Base-by-base conservation (phyloP, 176 grass and related monocot genomes). In the Luzula sylvatica region DNA sequence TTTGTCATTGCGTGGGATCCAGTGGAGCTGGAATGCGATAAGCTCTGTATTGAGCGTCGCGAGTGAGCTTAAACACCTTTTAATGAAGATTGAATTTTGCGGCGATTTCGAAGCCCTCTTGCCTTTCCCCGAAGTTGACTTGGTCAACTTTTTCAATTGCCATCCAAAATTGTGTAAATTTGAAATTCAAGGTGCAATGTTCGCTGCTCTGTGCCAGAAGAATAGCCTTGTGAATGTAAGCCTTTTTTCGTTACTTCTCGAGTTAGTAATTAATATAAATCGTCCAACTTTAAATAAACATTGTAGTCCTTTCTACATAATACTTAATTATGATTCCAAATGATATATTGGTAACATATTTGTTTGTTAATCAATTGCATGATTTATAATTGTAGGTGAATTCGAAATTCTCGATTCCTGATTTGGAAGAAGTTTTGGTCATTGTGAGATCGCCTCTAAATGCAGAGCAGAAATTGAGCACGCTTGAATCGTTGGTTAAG, bases 81-180 rank as follows among this genome's bases (percentile, higher is more conserved):
- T 85, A 25, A 98, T 98, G 81, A 98, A 98, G 65, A 79, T 98
- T 16, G 92, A 98, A 63, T 98, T 98, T 72, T 90, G 75, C 4
- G 92, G 92, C 2, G 84, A 96, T 26, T 74, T 81, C 39, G 78
- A 86, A 15, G 56, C 75, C 3, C 85, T 96, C 1, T 77, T 79
- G 30, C 92, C 92, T 2, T 96, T 96, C 55, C 85, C 92, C 0
- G 92, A 96, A 65, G 65, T 96, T 26, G 85, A 89, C 66, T 26
- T 98, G 50, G 92, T 77, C 17, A 86, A 86, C 2, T 98, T 98
- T 66, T 98, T 98, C 65, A 74, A 98, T 26, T 65, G 23, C 42
- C 92, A 98, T 27, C 74, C 60, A 1, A 98, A 77, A 64, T 75
- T 98, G 21, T 20, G 52, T 38, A 98, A 72, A 50, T 87, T 98